Percentiles rank a stretch among this genome's conserved stretches.
phyloP scores from a whole-genome alignment of 495 filamentous ascomycete genomes.

The Penicillium diatomitis region DNA sequence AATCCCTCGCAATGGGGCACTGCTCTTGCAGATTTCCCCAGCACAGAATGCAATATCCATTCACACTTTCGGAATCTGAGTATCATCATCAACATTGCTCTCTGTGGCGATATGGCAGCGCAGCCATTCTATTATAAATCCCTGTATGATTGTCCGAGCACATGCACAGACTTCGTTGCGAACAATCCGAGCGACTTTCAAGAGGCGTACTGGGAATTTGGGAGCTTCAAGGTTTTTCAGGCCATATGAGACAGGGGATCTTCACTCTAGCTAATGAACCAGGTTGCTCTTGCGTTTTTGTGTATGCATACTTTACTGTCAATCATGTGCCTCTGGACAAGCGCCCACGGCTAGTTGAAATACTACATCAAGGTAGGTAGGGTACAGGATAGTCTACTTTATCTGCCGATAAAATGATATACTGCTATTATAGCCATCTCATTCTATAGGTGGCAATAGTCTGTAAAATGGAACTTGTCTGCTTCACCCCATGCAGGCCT shows the following conservation, averaged over 20 bases:
- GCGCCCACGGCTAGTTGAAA: too few relatives aligned
- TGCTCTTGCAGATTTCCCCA: slow-evolving; percentile 33
- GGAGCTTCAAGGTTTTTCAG: slow-evolving; percentile 27
- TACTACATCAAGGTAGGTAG: too few relatives aligned
- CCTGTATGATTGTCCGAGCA: slow-evolving; percentile 22
- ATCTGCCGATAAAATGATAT: too few relatives aligned
- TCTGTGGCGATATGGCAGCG: slow-evolving; percentile 26
- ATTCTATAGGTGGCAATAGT: too few relatives aligned
- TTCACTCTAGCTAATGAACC: too few relatives aligned
- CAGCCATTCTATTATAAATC: slow-evolving; percentile 16
- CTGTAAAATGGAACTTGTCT: too few relatives aligned
- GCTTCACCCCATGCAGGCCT: too few relatives aligned
- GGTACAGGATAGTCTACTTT: too few relatives aligned
- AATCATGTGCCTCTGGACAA: too few relatives aligned
- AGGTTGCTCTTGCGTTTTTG: too few relatives aligned
- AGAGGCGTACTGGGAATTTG: slow-evolving; percentile 34
- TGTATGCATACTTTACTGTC: too few relatives aligned
- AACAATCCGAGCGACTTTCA: slow-evolving; percentile 21
- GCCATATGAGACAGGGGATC: background rate
- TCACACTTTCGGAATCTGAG: slow-evolving; percentile 33
- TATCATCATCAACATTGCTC: slow-evolving; percentile 35
- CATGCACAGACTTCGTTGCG: slow-evolving; percentile 25
- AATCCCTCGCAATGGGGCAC: slow-evolving; percentile 22
- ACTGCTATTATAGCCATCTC: too few relatives aligned
- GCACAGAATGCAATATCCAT: slow-evolving; percentile 28